These are phyloP conservation scores for Solanum etuberosum DNA, from an alignment of 257 asterid genomes.

Conservation along the genomic window DNA sequence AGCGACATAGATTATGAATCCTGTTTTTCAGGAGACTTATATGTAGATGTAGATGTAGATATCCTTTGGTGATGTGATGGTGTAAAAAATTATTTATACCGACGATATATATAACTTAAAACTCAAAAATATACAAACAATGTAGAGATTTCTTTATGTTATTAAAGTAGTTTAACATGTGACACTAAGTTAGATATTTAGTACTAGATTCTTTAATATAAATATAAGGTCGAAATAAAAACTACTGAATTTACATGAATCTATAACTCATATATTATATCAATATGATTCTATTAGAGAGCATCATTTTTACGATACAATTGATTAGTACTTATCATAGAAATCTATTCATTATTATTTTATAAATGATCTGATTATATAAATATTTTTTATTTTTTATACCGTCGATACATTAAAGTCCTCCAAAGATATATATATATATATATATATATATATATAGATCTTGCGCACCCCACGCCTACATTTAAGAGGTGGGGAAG, in stretches of 20 bases:
- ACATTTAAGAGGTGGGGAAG: not conserved
- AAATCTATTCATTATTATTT: not conserved
- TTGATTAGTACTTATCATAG: not conserved
- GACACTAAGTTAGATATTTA: not conserved
- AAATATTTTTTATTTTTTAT: not conserved
- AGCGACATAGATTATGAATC: not conserved
- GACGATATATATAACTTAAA: not conserved
- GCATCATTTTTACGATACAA: not conserved
- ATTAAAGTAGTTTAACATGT: not conserved
- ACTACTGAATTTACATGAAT: not conserved
- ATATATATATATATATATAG: too few species aligned
- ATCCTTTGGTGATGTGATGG: not conserved
- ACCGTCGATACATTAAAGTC: not conserved
- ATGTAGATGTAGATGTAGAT: not conserved
- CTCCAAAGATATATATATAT: not conserved
- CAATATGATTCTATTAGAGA: too few species aligned
- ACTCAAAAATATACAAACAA: not conserved
- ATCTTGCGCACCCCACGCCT: not conserved
- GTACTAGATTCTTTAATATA: not conserved
- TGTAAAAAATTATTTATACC: too few species aligned
- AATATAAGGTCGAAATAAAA: not conserved
- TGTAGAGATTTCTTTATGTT: not conserved
- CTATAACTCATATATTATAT: not conserved
- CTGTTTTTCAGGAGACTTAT: too few species aligned
- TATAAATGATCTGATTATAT: not conserved